Evolutionary conservation across 1,284 basidiomycete species (phyloP).

Genomic region (Clitocybe nebularis): DNA sequence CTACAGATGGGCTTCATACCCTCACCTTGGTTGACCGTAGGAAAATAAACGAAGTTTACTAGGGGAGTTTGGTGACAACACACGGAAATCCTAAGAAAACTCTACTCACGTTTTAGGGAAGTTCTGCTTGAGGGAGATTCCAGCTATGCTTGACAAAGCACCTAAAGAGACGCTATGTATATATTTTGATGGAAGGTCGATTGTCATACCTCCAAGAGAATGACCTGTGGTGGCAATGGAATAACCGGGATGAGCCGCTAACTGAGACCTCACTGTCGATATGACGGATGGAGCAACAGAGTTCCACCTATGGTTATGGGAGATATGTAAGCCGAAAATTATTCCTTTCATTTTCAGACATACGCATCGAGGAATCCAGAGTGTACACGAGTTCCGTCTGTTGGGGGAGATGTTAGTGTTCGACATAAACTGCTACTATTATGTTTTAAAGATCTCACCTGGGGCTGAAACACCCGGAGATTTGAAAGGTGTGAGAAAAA

Average conservation of each 20-base stretch:
- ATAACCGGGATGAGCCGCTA: constrained; percentile 28
- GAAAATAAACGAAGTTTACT: constrained; percentile 35
- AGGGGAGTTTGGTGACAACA: neutral
- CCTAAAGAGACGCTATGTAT: constrained; percentile 18
- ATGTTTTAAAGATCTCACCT: neutral
- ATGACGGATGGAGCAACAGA: constrained; percentile 32
- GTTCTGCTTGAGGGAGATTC: constrained; percentile 35
- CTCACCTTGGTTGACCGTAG: constrained; percentile 42
- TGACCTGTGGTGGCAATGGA: constrained; percentile 42
- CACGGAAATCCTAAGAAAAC: neutral
- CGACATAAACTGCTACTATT: neutral
- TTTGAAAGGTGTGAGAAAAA: neutral
- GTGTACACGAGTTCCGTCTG: constrained; percentile 1
- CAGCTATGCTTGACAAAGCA: constrained; percentile 38
- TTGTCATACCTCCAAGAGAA: constrained; percentile 31
- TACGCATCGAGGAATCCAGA: constrained; percentile 4
- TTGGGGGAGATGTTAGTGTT: neutral
- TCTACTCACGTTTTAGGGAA: constrained; percentile 31
- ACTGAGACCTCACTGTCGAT: constrained; percentile 21
- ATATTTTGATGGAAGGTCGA: neutral
- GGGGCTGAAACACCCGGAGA: constrained; percentile 5
- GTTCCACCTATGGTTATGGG: constrained; percentile 33
- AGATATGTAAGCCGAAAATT: neutral
- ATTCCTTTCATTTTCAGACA: neutral
- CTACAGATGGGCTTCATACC: no score